phyloP scores from a whole-genome alignment of 2,329 filamentous ascomycete species.

The Hypoxylon sp. region DNA sequence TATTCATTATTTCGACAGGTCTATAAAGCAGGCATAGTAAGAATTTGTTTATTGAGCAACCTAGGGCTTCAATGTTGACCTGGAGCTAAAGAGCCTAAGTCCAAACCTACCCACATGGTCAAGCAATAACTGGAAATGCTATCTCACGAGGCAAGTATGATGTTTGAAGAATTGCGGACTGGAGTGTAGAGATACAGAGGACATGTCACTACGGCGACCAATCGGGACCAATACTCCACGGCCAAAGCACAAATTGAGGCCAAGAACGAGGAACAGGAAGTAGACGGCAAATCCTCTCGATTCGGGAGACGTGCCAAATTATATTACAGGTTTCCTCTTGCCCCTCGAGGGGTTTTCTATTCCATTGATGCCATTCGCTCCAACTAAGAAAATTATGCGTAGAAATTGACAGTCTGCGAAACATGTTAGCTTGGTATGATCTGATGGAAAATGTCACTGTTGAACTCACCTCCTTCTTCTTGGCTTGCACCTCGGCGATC shows the following conservation, averaged over 20 bases:
- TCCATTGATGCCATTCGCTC: conserved; percentile 30
- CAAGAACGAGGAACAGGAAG: background rate
- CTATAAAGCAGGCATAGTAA: background rate
- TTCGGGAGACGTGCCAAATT: conserved; percentile 37
- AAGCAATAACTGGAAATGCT: background rate
- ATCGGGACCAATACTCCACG: background rate
- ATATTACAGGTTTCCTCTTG: conserved; percentile 47
- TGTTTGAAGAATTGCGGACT: background rate
- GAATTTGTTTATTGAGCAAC: background rate
- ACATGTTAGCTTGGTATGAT: conserved; percentile 47
- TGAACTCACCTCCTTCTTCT: conserved; percentile 87
- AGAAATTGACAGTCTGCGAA: conserved; percentile 67
- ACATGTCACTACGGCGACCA: background rate
- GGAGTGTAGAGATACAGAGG: background rate
- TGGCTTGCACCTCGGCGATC: conserved; percentile 92
- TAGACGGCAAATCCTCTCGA: conserved; percentile 22
- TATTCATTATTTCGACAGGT: background rate
- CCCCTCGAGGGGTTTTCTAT: conserved; percentile 48
- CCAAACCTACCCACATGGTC: background rate
- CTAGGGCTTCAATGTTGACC: background rate
- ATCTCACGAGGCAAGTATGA: background rate
- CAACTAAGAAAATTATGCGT: conserved; percentile 53
- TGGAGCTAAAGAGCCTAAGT: background rate
- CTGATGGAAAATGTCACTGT: background rate
- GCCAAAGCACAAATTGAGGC: background rate